Evolutionary conservation across 179 eudicot genomes (phyloP), one percentile per base, ranked within the genome.

Genomic region (Nepenthes alata): DNA sequence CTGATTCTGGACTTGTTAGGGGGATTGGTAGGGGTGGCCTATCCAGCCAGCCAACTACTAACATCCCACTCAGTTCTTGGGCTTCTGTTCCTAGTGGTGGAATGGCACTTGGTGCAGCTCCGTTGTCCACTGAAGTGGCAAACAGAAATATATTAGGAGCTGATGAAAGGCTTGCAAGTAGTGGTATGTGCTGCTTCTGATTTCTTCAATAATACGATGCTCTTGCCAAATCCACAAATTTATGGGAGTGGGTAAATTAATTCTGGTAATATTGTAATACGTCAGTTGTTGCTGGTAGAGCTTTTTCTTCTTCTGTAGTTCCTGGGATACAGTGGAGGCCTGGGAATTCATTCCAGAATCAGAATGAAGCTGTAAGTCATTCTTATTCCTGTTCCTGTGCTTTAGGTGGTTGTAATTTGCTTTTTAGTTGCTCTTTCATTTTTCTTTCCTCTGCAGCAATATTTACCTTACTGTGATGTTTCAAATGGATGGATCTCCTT

Each of bases 321-420:
- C 75, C 90, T 73, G 95, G 95, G 61, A 75, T 83, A 64, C 98
- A 90, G 69, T 94, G 97, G 99, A 79, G 96, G 80, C 93, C 98
- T 71, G 95, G 91, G 73, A 84, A 84, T 66, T 70, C 97, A 70
- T 85, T 87, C 57, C 96, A 82, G 75, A 79, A 77, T 76, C 99
- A 82, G 77, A 78, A 59, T 69, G 99, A 94, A 71, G 80, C 55
- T 76, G 97, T 94, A 72, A 25, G 84, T 77, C 12, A 37, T 7
- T 47, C 57, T 56, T 25, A 25, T 53, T 41, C 16, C 7, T 47
- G 5, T 8, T 9, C n/a, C 1, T 55, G 39, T 55, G 38, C 10
- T 55, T 35, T 25, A 2, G 38, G 0, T 55, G 2, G 39, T n/a
- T 50, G 15, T 11, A 11, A 10, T 13, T 11, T 8, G 4, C 53